phyloP scores from a whole-genome alignment of 2,329 filamentous ascomycete species.

The Xylariaceae sp. region DNA sequence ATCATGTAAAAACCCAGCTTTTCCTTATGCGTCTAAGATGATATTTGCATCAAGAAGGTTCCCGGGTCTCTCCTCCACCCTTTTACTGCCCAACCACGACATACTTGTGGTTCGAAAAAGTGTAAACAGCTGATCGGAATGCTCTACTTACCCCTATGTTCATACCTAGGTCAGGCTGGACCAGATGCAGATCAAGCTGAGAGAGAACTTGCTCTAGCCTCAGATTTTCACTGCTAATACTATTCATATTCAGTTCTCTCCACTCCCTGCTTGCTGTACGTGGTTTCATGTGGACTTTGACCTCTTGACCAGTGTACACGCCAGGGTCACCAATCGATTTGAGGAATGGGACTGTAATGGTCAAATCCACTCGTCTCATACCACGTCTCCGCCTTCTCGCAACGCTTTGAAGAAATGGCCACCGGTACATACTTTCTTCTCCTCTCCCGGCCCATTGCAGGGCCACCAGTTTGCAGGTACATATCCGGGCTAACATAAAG shows the following conservation, averaged over 20 bases:
- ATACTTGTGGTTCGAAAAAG: too few relatives aligned
- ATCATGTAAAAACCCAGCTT: too few relatives aligned
- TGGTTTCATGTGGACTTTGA: too few relatives aligned
- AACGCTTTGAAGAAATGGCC: slow-evolving; percentile 22
- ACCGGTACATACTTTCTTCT: slow-evolving; percentile 19
- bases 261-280: too few relatives aligned
- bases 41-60: too few relatives aligned
- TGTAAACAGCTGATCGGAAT: too few relatives aligned
- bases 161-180: too few relatives aligned
- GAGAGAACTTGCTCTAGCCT: background rate
- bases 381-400: slow-evolving; percentile 4
- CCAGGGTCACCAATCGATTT: too few relatives aligned
- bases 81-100: too few relatives aligned
- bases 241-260: background rate
- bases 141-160: too few relatives aligned
- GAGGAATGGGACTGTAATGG: background rate
- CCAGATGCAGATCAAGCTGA: background rate
- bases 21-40: too few relatives aligned
- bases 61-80: too few relatives aligned
- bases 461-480: background rate
- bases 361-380: slow-evolving; percentile 2
- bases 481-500: slow-evolving; percentile 4
- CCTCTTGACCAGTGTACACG: background rate
- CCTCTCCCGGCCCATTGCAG: slow-evolving; percentile 1
- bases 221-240: background rate